Conservation (phyloP, 1,284 basidiomycete species). For the Apiotrichum akiyoshidainum region DNA sequence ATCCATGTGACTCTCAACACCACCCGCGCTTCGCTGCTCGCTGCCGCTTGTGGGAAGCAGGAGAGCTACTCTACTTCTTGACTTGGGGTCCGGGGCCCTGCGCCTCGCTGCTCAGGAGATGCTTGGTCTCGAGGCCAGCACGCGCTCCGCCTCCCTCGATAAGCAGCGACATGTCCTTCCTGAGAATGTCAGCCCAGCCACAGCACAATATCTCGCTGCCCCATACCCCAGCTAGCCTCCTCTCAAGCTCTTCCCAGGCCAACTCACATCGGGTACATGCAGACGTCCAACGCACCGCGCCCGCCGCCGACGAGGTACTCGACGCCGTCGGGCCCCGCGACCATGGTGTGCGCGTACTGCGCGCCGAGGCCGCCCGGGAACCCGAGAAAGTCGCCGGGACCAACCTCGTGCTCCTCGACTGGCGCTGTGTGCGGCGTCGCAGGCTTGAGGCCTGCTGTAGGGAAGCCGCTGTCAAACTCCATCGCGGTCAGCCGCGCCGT, state of each 20-base stretch:
- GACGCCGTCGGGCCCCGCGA: constrained; percentile 21
- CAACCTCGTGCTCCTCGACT: constrained; percentile 13
- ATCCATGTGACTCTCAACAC: too few relatives aligned
- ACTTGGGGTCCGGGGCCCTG: too few relatives aligned
- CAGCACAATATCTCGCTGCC: too few relatives aligned
- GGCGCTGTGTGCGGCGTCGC: background rate
- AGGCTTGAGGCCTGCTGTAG: background rate
- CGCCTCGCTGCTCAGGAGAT: too few relatives aligned
- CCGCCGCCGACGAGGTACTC: constrained; percentile 30
- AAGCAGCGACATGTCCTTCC: too few relatives aligned
- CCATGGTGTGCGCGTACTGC: constrained; percentile 24
- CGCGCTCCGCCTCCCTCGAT: too few relatives aligned
- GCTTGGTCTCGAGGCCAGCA: too few relatives aligned
- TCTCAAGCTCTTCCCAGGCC: background rate
- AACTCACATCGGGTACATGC: constrained; percentile 31
- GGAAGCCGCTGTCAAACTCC: background rate
- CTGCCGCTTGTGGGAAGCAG: too few relatives aligned
- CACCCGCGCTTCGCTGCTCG: too few relatives aligned
- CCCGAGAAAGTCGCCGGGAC: constrained; percentile 29
- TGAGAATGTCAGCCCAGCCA: too few relatives aligned
- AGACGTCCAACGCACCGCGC: constrained; percentile 21
- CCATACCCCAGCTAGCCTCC: background rate
- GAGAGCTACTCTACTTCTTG: too few relatives aligned
- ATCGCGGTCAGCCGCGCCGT: constrained; percentile 13
- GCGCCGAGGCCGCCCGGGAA: constrained; percentile 14